Evolutionary conservation across 2,329 filamentous ascomycete genomes (phyloP).

Genomic region (Verticillium tricorpus): DNA sequence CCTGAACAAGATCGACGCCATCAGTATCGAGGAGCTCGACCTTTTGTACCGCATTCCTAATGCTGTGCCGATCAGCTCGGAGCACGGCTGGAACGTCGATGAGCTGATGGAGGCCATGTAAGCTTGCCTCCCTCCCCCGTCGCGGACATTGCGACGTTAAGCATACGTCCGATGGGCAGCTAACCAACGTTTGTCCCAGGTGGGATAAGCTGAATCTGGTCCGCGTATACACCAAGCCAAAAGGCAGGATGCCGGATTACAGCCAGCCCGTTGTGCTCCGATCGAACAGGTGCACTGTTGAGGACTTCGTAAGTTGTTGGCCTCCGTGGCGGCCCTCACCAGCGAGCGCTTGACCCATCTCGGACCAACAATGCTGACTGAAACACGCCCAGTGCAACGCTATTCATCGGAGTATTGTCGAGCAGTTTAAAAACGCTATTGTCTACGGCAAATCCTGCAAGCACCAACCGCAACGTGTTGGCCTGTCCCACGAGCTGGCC

Average conservation of each 20-base stretch:
- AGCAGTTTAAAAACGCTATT: constrained; percentile 91
- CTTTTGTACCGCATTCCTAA: constrained; percentile 95
- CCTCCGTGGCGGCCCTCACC: background rate
- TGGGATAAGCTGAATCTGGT: constrained; percentile 94
- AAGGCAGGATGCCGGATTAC: constrained; percentile 92
- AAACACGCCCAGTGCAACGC: constrained; percentile 70
- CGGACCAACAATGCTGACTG: background rate
- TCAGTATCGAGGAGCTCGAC: constrained; percentile 96
- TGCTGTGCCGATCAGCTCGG: constrained; percentile 93
- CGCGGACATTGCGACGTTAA: constrained; percentile 1
- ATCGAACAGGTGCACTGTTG: constrained; percentile 77
- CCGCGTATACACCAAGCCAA: constrained; percentile 96
- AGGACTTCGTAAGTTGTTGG: constrained; percentile 80
- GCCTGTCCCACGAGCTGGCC: constrained; percentile 81
- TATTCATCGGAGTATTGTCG: constrained; percentile 93
- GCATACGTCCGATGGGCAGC: background rate
- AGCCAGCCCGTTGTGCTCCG: constrained; percentile 84
- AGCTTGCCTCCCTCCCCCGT: constrained; percentile 16
- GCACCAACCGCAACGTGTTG: constrained; percentile 95
- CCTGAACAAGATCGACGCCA: constrained; percentile 97
- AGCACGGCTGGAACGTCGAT: constrained; percentile 97
- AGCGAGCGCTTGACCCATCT: constrained; percentile 1
- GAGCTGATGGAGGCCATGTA: constrained; percentile 93
- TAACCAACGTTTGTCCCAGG: constrained; percentile 26
- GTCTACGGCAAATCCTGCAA: constrained; percentile 98